Evolutionary conservation across 257 asterid genomes (phyloP), one percentile per base, ranked within the genome.

Genomic region (Solanum medicagineum): DNA sequence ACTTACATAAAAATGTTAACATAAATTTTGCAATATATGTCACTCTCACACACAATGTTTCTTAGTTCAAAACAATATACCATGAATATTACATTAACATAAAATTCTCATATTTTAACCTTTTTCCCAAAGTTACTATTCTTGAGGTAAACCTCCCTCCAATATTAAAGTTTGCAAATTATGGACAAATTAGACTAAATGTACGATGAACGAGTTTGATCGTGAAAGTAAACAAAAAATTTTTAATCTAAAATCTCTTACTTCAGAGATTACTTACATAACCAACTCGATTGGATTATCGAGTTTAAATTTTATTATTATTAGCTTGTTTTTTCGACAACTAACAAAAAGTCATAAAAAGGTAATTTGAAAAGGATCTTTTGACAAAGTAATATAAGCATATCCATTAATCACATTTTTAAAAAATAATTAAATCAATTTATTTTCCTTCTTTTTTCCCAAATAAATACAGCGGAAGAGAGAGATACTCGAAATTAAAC

Each of bases 341-440:
- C 70, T 24, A 22, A 40, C 6, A 73, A 51, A 74, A 75, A 51
- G 57, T 77, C 45, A 51, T 8, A 77, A 16, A 12, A 77, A 77
- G 26, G 45, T 2, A 15, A 62, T 24, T 77, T 77, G 83, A 77
- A 77, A 51, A 53, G 83, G 44, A 77, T 77, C 83, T 9, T 24
- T 77, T 26, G 83, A 77, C 47, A 77, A 77, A 77, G 65, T 53
- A 77, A 74, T 51, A 15, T 1, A 77, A 77, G 49, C 53, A 77
- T 77, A 77, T 77, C 65, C 83, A 77, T 29, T 53, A 51, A 13
- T 53, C 7, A 51, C 83, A 32, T 75, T 24, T 24, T 14, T 5
- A 8, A 0, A 12, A 73, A 45, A 12, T n/a, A 6, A 24, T 14
- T 3, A 19, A 49, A 51, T 49, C 36, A 24, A 13, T 74, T 47